Conservation (phyloP, 352 stramenopile genomes). For the Phytopythium vexans region DNA sequence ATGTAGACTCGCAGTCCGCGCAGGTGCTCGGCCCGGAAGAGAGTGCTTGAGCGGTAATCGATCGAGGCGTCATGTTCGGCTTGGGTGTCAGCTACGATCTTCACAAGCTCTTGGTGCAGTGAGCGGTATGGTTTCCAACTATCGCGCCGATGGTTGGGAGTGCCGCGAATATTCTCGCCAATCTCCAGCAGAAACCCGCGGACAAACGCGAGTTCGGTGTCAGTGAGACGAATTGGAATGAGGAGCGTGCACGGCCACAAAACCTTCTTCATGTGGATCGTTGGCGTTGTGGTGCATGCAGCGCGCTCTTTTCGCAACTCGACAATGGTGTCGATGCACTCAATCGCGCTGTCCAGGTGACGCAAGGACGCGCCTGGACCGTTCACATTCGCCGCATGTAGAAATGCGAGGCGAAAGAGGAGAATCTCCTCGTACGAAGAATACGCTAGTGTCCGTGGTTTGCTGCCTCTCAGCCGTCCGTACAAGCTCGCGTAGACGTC, state of each 20-base stretch:
- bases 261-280: conserved; percentile 21
- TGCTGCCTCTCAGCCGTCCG: conserved; percentile 35
- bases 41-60: background rate
- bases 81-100: conserved; percentile 9
- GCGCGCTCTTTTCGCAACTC: conserved; percentile 14
- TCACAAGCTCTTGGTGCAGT: conserved; percentile 42
- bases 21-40: conserved; percentile 22
- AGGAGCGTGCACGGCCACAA: conserved; percentile 23
- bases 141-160: conserved; percentile 15
- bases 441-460: conserved; percentile 24
- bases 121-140: conserved; percentile 45
- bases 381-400: conserved; percentile 35
- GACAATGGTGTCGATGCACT: conserved; percentile 28
- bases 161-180: conserved; percentile 27
- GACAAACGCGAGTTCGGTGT: conserved; percentile 27
- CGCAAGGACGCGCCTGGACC: conserved; percentile 7
- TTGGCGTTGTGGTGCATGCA: background rate
- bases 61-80: background rate
- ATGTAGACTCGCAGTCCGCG: conserved; percentile 41
- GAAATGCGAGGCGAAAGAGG: conserved; percentile 45
- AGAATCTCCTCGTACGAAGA: conserved; percentile 50
- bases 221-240: conserved; percentile 26
- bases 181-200: conserved; percentile 31
- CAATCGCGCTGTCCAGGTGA: conserved; percentile 20
- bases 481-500: conserved; percentile 60